These are phyloP conservation scores for Nannochloris sp. DNA, from an alignment of 139 green algal species.

Conservation along the genomic window DNA sequence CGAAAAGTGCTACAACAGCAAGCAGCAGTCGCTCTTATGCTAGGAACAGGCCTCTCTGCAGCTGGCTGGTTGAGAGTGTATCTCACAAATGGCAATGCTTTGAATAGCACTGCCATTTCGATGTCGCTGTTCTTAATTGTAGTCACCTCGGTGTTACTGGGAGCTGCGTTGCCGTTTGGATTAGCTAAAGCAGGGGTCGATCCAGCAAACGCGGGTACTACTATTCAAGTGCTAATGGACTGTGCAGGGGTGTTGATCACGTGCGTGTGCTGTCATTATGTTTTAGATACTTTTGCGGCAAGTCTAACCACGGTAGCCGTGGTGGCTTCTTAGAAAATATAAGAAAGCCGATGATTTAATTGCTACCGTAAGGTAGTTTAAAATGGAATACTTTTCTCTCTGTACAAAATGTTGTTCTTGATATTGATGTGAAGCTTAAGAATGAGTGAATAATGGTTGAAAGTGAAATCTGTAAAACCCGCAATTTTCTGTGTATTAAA, in stretches of 20 bases:
- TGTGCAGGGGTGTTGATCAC: constrained; percentile 76
- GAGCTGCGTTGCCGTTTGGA: constrained; percentile 74
- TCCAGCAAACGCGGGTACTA: constrained; percentile 61
- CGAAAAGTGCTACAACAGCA: constrained; percentile 60
- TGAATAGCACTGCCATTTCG: constrained; percentile 65
- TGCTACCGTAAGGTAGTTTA: too few species aligned
- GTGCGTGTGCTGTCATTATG: constrained; percentile 65
- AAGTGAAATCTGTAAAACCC: too few species aligned
- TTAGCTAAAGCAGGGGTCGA: constrained; percentile 59
- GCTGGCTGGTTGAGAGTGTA: constrained; percentile 76
- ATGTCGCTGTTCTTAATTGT: constrained; percentile 79
- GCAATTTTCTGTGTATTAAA: too few species aligned
- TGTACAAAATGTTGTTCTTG: too few species aligned
- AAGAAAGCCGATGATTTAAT: too few species aligned
- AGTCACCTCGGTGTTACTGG: constrained; percentile 60
- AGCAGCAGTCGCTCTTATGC: constrained; percentile 56
- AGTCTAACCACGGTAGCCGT: constrained; percentile 3
- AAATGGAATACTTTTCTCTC: too few species aligned
- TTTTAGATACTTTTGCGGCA: constrained; percentile 57
- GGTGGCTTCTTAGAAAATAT: too few species aligned
- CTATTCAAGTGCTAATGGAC: constrained; percentile 79
- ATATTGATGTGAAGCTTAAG: too few species aligned
- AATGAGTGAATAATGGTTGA: too few species aligned
- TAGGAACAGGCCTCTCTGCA: constrained; percentile 52
- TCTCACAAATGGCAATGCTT: constrained; percentile 56